Conservation (phyloP, 192 early-diverging fungal genomes). For the Backusella tarrabulga region DNA sequence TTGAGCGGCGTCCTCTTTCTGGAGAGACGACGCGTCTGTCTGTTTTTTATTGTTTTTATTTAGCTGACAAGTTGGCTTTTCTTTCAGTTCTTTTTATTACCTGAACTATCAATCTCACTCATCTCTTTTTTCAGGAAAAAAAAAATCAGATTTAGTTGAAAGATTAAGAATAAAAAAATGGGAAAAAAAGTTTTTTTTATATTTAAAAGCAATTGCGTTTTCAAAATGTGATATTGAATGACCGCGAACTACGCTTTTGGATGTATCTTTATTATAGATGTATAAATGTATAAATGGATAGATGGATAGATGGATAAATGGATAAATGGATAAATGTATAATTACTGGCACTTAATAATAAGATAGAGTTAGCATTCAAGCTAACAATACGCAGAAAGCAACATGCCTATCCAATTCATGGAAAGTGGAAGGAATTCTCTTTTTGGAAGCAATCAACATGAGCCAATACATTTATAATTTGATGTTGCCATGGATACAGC, state of each 20-base stretch:
- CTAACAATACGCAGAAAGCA: no score
- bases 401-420: no score
- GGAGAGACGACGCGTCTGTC: conserved; percentile 16
- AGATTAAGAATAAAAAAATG: neutral
- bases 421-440: no score
- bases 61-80: neutral
- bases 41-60: neutral
- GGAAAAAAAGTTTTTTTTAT: neutral
- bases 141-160: neutral
- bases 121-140: neutral
- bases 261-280: no score
- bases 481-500: no score
- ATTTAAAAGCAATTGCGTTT: neutral
- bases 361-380: no score
- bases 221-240: neutral
- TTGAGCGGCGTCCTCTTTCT: conserved; percentile 25
- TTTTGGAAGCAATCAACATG: no score
- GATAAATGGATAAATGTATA: no score
- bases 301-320: no score
- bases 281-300: no score
- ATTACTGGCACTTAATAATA: no score
- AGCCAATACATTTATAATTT: no score
- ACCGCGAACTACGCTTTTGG: neutral
- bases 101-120: conserved; percentile 16
- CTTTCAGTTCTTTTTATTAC: neutral